Evolutionary conservation across 2,329 filamentous ascomycete genomes (phyloP).

Genomic region (Claviceps monticola): DNA sequence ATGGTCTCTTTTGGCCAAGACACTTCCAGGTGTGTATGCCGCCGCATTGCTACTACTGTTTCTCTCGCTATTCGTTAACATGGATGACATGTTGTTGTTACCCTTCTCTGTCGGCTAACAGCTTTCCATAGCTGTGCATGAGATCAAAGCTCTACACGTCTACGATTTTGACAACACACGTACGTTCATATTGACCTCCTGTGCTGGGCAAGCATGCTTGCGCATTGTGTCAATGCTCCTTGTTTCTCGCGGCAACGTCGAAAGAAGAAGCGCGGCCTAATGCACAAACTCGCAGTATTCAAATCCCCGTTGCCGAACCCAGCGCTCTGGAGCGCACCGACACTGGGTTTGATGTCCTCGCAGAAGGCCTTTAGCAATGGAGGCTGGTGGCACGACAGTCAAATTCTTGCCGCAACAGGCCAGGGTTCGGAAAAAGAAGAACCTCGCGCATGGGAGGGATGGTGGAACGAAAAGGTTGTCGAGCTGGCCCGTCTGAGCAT

Average conservation of each 20-base stretch:
- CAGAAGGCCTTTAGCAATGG: conserved; percentile 68
- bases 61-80: not conserved
- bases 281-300: conserved; percentile 49
- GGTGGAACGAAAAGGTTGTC: conserved; percentile 90
- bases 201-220: not conserved
- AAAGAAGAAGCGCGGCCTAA: not conserved
- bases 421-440: conserved; percentile 74
- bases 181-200: conserved; percentile 38
- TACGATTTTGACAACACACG: conserved; percentile 98
- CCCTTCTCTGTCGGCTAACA: not conserved
- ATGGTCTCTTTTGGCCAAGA: conserved; percentile 68
- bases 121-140: conserved; percentile 35
- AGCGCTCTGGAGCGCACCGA: conserved; percentile 69
- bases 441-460: conserved; percentile 70
- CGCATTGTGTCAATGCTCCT: too few relatives aligned
- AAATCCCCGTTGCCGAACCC: conserved; percentile 80
- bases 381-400: conserved; percentile 93
- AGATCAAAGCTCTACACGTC: conserved; percentile 71
- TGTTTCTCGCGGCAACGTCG: too few relatives aligned
- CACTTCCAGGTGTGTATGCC: conserved; percentile 46
- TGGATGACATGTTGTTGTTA: not conserved
- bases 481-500: conserved; percentile 70
- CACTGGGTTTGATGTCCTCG: conserved; percentile 62
- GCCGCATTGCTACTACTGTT: not conserved
- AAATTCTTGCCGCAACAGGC: conserved; percentile 75